Conservation (phyloP, 75 land plant genomes). For the Gnetum montanum region DNA sequence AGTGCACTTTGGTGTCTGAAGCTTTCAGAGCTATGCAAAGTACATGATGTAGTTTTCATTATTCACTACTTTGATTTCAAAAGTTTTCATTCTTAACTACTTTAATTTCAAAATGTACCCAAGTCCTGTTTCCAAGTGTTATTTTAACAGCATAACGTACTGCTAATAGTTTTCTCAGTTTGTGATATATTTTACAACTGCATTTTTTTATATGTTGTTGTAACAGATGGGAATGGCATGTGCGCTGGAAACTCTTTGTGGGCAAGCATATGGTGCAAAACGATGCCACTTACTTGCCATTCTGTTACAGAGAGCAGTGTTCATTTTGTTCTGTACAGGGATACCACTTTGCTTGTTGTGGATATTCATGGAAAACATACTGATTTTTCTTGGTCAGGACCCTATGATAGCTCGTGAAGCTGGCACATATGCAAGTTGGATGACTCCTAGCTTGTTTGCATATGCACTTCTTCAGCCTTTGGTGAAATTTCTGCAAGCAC, state of each 20-base stretch:
- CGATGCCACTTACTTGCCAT: conserved; percentile 70
- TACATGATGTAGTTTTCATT: not conserved
- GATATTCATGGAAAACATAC: conserved; percentile 46
- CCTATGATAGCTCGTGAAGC: conserved; percentile 43
- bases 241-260: conserved; percentile 68
- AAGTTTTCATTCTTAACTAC: too few relatives aligned
- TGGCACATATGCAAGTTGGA: conserved; percentile 42
- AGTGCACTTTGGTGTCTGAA: not conserved
- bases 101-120: too few relatives aligned
- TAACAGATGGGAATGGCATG: conserved; percentile 10
- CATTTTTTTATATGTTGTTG: too few relatives aligned
- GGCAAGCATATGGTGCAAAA: conserved; percentile 80
- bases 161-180: too few relatives aligned
- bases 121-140: too few relatives aligned
- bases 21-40: not conserved
- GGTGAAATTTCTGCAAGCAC: conserved; percentile 60
- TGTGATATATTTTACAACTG: too few relatives aligned
- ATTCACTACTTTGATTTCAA: not conserved
- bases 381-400: conserved; percentile 48
- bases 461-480: conserved; percentile 54
- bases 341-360: conserved; percentile 58
- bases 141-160: too few relatives aligned
- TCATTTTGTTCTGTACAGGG: conserved; percentile 36
- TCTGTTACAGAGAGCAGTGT: conserved; percentile 55
- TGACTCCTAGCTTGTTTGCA: conserved; percentile 69